These are phyloP conservation scores for Leccinellum rugosiceps DNA, from an alignment of 768 basidiomycete genomes.

Conservation along the genomic window DNA sequence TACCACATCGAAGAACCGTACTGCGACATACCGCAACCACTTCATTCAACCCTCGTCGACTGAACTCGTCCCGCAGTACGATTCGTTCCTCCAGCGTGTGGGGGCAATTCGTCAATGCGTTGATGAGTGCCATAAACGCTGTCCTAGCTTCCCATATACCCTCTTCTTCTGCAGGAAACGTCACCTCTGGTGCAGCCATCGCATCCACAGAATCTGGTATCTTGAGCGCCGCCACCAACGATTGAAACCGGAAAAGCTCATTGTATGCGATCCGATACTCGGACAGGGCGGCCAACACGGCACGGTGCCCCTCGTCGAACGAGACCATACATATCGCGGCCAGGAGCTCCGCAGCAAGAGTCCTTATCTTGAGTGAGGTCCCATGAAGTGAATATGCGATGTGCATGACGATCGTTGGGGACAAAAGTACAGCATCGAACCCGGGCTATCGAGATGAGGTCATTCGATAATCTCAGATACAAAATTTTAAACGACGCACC, in stretches of 20 bases:
- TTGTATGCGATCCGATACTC: conserved; percentile 71
- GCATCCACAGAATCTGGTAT: conserved; percentile 43
- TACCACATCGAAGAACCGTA: background rate
- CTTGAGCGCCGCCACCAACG: conserved; percentile 60
- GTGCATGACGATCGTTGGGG: conserved; percentile 64
- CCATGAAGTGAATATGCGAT: conserved; percentile 69
- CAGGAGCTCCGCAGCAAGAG: conserved; percentile 71
- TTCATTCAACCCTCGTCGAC: conserved; percentile 79
- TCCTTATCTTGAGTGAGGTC: conserved; percentile 64
- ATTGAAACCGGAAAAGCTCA: conserved; percentile 79
- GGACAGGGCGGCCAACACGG: conserved; percentile 73
- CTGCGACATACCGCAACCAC: conserved; percentile 65
- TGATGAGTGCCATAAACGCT: conserved; percentile 73
- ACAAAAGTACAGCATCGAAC: conserved; percentile 62
- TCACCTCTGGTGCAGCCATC: conserved; percentile 28
- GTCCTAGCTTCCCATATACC: conserved; percentile 80
- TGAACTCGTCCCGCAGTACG: conserved; percentile 77
- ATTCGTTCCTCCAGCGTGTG: conserved; percentile 78
- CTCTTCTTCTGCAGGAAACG: conserved; percentile 52
- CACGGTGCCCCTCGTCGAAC: conserved; percentile 63
- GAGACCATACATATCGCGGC: conserved; percentile 82
- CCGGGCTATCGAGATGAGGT: conserved; percentile 50
- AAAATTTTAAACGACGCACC: conserved; percentile 37
- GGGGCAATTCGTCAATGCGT: conserved; percentile 73
- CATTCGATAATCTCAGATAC: background rate